Percentiles rank a stretch among this genome's conserved stretches.
These are phyloP conservation scores for Leucocoprinus leucothites DNA, from an alignment of 768 basidiomycete species.

Conservation along the genomic window DNA sequence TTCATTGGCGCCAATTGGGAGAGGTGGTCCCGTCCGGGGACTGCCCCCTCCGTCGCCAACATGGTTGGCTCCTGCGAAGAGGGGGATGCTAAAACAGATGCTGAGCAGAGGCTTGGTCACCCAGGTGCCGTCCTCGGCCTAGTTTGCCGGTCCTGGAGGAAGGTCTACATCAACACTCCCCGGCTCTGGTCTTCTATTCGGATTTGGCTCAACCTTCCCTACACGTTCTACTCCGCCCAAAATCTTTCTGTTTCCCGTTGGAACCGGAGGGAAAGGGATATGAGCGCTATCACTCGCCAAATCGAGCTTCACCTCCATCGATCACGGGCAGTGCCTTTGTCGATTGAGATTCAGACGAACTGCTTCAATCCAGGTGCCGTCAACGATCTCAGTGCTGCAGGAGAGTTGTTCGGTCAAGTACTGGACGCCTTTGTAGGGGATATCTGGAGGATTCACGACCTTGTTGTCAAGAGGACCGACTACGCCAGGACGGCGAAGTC, in stretches of 20 bases:
- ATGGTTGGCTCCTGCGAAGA: neutral
- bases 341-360: conserved; percentile 11
- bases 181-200: conserved; percentile 12
- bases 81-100: neutral
- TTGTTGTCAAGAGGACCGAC: conserved; percentile 11
- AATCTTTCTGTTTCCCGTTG: neutral
- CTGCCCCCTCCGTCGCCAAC: neutral
- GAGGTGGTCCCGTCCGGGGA: conserved; percentile 7
- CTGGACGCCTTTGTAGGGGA: neutral
- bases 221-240: conserved; percentile 4
- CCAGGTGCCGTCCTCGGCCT: conserved; percentile 10
- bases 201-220: conserved; percentile 11
- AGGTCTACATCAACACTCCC: conserved; percentile 6
- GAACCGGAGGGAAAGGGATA: conserved; percentile 7
- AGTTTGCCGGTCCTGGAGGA: conserved; percentile 9
- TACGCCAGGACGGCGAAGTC: neutral
- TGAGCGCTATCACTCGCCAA: conserved; percentile 2
- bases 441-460: conserved; percentile 6
- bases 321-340: conserved; percentile 9
- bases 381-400: neutral
- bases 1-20: conserved; percentile 12
- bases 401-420: conserved; percentile 4
- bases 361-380: neutral
- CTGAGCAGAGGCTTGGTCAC: conserved; percentile 9
- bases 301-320: conserved; percentile 7